Percentiles rank a stretch among this genome's conserved stretches.
These are phyloP conservation scores for Solanum appendiculatum DNA, from an alignment of 257 asterid genomes.

Conservation along the genomic window DNA sequence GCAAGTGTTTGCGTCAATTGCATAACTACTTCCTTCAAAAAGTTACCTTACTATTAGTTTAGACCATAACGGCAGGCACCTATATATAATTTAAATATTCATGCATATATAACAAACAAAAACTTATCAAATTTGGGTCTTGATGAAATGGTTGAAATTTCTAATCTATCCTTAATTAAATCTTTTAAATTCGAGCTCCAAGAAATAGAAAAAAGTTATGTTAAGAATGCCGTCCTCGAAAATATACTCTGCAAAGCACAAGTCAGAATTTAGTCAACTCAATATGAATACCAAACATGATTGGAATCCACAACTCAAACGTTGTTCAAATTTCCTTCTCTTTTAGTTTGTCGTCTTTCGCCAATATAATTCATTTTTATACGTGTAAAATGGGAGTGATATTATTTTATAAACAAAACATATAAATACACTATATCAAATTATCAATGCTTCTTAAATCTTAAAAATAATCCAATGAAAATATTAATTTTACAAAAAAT, in stretches of 20 bases:
- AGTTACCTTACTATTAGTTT: background rate
- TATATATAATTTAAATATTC: background rate
- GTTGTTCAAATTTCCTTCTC: background rate
- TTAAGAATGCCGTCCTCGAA: too few species aligned
- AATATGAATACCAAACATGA: too few species aligned
- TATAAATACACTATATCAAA: background rate
- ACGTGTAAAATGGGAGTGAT: background rate
- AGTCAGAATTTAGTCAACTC: background rate
- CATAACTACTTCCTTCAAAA: background rate
- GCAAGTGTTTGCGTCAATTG: background rate
- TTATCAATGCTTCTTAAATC: background rate
- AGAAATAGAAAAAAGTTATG: background rate
- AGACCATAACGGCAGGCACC: background rate
- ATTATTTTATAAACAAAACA: background rate
- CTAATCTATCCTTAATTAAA: background rate
- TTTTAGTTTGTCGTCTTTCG: background rate
- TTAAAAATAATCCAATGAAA: background rate
- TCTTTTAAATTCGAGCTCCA: too few species aligned
- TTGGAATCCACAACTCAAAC: background rate
- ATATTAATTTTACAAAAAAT: background rate
- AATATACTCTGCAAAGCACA: too few species aligned
- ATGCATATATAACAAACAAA: background rate
- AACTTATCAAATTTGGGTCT: background rate
- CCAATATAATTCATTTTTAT: background rate
- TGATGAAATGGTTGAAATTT: rapidly evolving